Evolutionary conservation across 139 green algal genomes (phyloP), one percentile per base, ranked within the genome.

Genomic region (Medakamo hakoo): DNA sequence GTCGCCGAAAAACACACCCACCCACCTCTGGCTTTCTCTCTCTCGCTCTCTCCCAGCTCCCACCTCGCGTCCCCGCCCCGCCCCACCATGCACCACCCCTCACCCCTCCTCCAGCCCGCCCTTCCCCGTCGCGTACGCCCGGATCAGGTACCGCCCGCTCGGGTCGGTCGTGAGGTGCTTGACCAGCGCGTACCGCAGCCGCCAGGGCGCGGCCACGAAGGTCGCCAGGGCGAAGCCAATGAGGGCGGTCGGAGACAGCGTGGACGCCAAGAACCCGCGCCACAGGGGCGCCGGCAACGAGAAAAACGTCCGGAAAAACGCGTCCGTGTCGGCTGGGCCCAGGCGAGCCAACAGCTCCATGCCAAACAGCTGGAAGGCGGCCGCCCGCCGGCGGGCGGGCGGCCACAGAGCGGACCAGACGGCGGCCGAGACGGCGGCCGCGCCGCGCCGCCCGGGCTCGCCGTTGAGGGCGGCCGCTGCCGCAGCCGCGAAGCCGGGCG

Each of bases 361-460:
- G 58, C 92, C 91, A 76, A 97, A 97, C 30, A 66, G 80, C 73
- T 95, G 95, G 68, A 97, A 98, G 52, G 87, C 90, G 1, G 91
- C 79, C 75, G 97, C 91, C 57, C 78, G 70, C n/a, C 95, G 68
- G 27, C 91, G 82, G 65, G 90, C 75, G 61, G 86, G 60, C 0
- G 91, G 91, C 91, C 91, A 98, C 29, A 89, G 82, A 27, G 78
- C 65, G 4, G 60, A 28, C 91, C 91, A 98, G 25, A 98, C 77
- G 4, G 63, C 62, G 4, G 74, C 78, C 2, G 87, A 63, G 68
- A 92, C 76, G 18, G 57, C 58, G 1, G 66, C 56, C 1, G 77
- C 80, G 30, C 84, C 79, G 1, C 63, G 56, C 68, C 89, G 79
- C 23, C 25, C 69, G 16, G 32, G 32, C 0, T 76, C 76, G 18